Evolutionary conservation across 2,329 filamentous ascomycete species (phyloP).

Genomic region (Chaetothyriales sp.): DNA sequence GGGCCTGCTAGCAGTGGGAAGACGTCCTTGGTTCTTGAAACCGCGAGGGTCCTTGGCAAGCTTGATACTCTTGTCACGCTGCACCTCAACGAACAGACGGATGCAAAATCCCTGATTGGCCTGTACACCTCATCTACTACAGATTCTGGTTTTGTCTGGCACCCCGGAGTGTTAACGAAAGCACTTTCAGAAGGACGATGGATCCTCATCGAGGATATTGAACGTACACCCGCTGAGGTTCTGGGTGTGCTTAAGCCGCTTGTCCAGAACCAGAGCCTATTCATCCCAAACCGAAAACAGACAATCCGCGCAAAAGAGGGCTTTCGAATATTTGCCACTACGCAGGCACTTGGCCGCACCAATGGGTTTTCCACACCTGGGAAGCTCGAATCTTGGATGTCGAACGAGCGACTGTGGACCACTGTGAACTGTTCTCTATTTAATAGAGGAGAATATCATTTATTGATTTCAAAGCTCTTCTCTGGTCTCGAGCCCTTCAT

Average conservation of each 20-base stretch:
- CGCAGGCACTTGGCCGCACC: conserved; percentile 48
- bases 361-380: not conserved
- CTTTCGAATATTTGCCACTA: conserved; percentile 84
- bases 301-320: conserved; percentile 67
- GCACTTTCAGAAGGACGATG: conserved; percentile 88
- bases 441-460: conserved; percentile 53
- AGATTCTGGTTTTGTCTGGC: conserved; percentile 84
- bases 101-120: conserved; percentile 89
- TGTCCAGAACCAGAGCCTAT: conserved; percentile 79
- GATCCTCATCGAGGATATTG: conserved; percentile 94
- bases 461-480: conserved; percentile 58
- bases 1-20: conserved; percentile 82
- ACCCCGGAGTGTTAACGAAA: conserved; percentile 80
- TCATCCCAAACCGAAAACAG: conserved; percentile 81
- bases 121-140: conserved; percentile 82
- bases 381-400: conserved; percentile 9
- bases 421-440: conserved; percentile 56
- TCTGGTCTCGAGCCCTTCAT: conserved; percentile 51
- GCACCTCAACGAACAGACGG: conserved; percentile 94
- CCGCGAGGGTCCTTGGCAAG: conserved; percentile 67
- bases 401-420: conserved; percentile 59
- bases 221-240: conserved; percentile 87
- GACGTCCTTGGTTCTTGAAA: conserved; percentile 69
- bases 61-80: conserved; percentile 77
- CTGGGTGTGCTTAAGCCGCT: conserved; percentile 84